These are phyloP conservation scores for Warburgia ugandensis DNA, from an alignment of 164 flowering plant genomes.

Conservation along the genomic window DNA sequence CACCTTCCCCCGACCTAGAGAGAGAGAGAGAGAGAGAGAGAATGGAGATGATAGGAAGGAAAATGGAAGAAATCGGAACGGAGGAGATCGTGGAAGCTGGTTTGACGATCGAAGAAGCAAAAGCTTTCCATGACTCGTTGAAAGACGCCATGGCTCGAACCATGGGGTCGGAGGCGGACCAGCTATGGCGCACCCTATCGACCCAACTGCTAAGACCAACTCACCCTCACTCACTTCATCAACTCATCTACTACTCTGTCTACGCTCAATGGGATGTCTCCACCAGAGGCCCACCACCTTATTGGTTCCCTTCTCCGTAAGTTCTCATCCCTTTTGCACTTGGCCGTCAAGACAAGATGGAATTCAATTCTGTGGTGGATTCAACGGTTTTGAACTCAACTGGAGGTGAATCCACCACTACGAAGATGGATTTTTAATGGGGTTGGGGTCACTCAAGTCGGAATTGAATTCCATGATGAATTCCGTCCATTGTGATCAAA, in stretches of 20 bases:
- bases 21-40: not conserved
- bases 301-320: constrained; percentile 94
- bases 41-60: constrained; percentile 1
- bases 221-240: constrained; percentile 71
- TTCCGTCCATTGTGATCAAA: too few species aligned
- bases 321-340: not conserved
- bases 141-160: constrained; percentile 16
- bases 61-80: constrained; percentile 33
- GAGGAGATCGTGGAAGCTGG: constrained; percentile 53
- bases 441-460: too few species aligned
- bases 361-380: too few species aligned
- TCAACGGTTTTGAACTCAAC: too few species aligned
- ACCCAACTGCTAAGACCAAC: constrained; percentile 50
- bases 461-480: too few species aligned
- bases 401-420: too few species aligned
- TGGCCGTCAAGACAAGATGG: not conserved
- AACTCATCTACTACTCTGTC: constrained; percentile 66
- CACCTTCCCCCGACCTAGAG: not conserved
- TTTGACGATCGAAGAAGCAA: constrained; percentile 41
- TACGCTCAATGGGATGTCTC: constrained; percentile 57
- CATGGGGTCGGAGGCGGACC: constrained; percentile 24
- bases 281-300: constrained; percentile 63
- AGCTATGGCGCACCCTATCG: constrained; percentile 42
- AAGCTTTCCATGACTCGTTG: constrained; percentile 23
- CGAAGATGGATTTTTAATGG: too few species aligned